These are phyloP conservation scores for Babesia gibsoni DNA, from an alignment of 169 alveolate genomes.

Conservation along the genomic window DNA sequence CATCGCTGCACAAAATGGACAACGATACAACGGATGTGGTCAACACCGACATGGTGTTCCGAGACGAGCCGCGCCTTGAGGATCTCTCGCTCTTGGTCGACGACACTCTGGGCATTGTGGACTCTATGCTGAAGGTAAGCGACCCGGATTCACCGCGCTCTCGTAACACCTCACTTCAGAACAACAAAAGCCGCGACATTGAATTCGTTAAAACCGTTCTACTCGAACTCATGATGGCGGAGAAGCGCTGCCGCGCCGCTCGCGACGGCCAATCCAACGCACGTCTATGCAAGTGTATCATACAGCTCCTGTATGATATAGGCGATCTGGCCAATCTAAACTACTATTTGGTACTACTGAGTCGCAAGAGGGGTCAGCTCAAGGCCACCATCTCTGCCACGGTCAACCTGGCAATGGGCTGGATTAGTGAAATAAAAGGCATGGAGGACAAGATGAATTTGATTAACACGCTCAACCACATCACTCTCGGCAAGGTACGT, in stretches of 20 bases:
- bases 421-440: conserved; percentile 60
- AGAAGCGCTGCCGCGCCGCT: conserved; percentile 70
- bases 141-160: not conserved
- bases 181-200: conserved; percentile 14
- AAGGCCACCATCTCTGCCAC: conserved; percentile 67
- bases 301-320: conserved; percentile 57
- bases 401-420: conserved; percentile 60
- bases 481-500: conserved; percentile 70
- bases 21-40: conserved; percentile 31
- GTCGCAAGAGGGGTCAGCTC: conserved; percentile 69
- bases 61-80: conserved; percentile 52
- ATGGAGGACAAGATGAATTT: conserved; percentile 54
- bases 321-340: conserved; percentile 59
- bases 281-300: conserved; percentile 61
- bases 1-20: too few relatives aligned
- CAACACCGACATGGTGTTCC: conserved; percentile 27
- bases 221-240: conserved; percentile 62
- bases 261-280: conserved; percentile 73
- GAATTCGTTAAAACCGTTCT: conserved; percentile 46
- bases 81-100: conserved; percentile 46
- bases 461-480: conserved; percentile 60
- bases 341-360: conserved; percentile 65
- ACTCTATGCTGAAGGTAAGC: conserved; percentile 40
- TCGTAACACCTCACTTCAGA: conserved; percentile 7
- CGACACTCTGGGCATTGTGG: conserved; percentile 41